Evolutionary conservation across 2,329 filamentous ascomycete species (phyloP), one percentile per base, ranked within the genome.

Genomic region (Hypoxylon sp.): DNA sequence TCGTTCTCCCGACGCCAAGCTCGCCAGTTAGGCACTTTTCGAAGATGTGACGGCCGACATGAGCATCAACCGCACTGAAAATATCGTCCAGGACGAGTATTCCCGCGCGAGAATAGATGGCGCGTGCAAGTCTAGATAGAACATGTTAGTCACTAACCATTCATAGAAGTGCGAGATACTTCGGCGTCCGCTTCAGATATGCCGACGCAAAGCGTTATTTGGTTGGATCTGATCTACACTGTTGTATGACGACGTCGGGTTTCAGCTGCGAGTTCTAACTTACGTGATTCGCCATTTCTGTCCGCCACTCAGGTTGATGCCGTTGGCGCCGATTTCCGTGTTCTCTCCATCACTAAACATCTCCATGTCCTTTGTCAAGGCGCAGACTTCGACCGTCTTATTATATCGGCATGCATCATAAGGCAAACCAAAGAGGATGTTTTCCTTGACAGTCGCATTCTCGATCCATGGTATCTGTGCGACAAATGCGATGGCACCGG

Each of bases 381-480:
- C 92, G 67, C 92, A 96, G 1, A 90, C 91, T 37, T 88, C 85
- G 6, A 94, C 79, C 0, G 93, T 92, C 73, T 90, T 88, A 1
- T 84, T 81, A 76, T 95, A 96, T 42, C 93, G 87, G n/a, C 85
- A 82, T 63, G 89, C 82, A 60, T 94, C 87, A 31, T 86, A 87
- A 0, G 92, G 92, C 2, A 94, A 81, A 0, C 92, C 92, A 69
- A 95, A 96, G 0, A 93, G 78, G 55, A 96, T 91, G 73, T 96
- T 97, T 48, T 94, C 90, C 62, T 87, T 89, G 68, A 97, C 90
- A 5, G 89, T 92, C 0, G 91, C 91, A 73, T 94, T 95, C 75
- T 95, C 92, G 53, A 96, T 92, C 93, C 92, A 96, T 0, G 93
- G 92, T 6, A 92, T 93, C 76, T 94, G 92, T 1, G 91, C 88